phyloP scores from a whole-genome alignment of 2,329 filamentous ascomycete species.

The Exserohilum rostratum region DNA sequence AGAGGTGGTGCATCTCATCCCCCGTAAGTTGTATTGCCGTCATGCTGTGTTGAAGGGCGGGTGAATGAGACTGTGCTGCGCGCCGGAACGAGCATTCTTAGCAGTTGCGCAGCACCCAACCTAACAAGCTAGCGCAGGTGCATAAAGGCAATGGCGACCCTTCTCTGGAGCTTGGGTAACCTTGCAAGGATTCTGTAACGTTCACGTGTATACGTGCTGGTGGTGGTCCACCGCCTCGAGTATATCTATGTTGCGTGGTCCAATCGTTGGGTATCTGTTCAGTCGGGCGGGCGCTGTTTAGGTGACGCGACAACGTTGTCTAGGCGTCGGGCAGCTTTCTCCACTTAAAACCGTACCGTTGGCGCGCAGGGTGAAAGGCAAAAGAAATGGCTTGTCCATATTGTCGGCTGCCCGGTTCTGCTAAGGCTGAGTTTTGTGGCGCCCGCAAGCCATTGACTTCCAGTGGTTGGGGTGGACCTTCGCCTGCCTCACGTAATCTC shows the following conservation, averaged over 20 bases:
- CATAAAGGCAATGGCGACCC: slow-evolving; percentile 1
- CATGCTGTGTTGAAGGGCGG: slow-evolving; percentile 3
- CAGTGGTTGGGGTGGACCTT: slow-evolving; percentile 9
- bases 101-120: slow-evolving; percentile 6
- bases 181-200: not conserved
- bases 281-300: not conserved
- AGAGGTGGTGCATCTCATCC: slow-evolving; percentile 15
- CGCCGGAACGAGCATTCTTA: slow-evolving; percentile 11
- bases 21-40: slow-evolving; percentile 8
- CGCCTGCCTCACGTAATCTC: slow-evolving; percentile 21
- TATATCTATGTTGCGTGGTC: slow-evolving; percentile 2
- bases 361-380: slow-evolving; percentile 1
- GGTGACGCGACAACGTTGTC: not conserved
- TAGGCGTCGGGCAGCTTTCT: slow-evolving; percentile 1
- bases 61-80: not conserved
- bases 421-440: slow-evolving; percentile 14
- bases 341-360: slow-evolving; percentile 6
- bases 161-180: not conserved
- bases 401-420: not conserved
- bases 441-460: slow-evolving; percentile 6
- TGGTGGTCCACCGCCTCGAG: not conserved
- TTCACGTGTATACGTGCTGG: not conserved
- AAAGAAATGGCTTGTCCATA: slow-evolving; percentile 3
- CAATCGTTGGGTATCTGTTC: not conserved
- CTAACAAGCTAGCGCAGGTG: slow-evolving; percentile 10